Evolutionary conservation across 1,284 basidiomycete species (phyloP), one percentile per base, ranked within the genome.

Genomic region (Microbotryomycetes sp.): DNA sequence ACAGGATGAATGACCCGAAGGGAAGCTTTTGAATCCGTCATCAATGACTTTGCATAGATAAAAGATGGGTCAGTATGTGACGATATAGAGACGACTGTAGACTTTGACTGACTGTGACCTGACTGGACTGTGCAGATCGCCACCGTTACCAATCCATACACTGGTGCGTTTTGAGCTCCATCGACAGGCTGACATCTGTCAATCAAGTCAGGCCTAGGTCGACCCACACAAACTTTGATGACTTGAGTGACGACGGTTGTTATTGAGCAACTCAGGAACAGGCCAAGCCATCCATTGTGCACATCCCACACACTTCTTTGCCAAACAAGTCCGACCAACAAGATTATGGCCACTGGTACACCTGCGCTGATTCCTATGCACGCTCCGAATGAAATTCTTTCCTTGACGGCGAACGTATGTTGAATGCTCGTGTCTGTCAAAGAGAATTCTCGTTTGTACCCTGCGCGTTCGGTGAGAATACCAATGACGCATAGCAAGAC

Each of bases 271-370:
- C 84, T 81, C 46, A 93, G 70, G 28, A 70, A 53, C 3, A 71
- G 64, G 12, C 65, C 92, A 14, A 92, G 81, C 26, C 85, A 79
- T 55, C 87, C 82, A 70, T 84, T 87, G 75, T 97, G 92, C 36
- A 88, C 79, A 71, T 97, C 93, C 90, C 92, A 96, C 77, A 85
- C 84, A 5, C 85, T 87, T 23, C 86, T 82, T 14, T 89, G 78
- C 22, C 89, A 84, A 9, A 87, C 59, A 25, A 85, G 65, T 68
- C 89, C 88, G 67, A 92, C 80, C 6, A 82, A 70, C 19, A 85
- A 80, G 69, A 90, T 83, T 45, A 90, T 76, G 19, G 85, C 69
- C 4, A 88, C 73, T 0, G 91, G 89, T 6, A 66, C 54, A 2
- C 83, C 81, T 49, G 87, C 74, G 45, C 84, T 84, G 60, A 92